These are phyloP conservation scores for Colletotrichum shisoi DNA, from an alignment of 2,329 filamentous ascomycete species.

Conservation along the genomic window DNA sequence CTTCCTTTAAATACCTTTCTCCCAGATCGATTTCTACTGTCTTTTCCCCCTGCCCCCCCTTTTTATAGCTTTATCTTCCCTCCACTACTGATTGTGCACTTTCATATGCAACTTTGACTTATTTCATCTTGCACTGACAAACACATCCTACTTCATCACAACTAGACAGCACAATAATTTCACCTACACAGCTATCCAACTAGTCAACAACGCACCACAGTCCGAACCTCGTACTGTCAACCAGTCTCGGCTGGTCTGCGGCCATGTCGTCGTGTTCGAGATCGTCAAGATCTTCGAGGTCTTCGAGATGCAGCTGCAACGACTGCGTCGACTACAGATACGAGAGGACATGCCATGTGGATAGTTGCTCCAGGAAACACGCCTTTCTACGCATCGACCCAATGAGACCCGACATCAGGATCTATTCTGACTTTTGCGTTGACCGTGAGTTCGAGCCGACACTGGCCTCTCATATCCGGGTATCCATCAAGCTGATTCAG, in stretches of 20 bases:
- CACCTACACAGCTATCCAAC: not conserved
- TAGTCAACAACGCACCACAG: not conserved
- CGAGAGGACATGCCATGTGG: constrained; percentile 23
- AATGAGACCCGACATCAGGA: constrained; percentile 8
- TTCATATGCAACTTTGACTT: not conserved
- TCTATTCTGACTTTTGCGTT: constrained; percentile 36
- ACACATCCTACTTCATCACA: not conserved
- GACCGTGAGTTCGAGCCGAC: constrained; percentile 14
- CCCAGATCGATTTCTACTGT: constrained; percentile 16
- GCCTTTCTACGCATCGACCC: constrained; percentile 30
- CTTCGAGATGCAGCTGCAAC: constrained; percentile 4
- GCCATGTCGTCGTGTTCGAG: not conserved
- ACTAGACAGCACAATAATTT: too few relatives aligned
- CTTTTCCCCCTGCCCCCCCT: not conserved
- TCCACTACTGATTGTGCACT: not conserved
- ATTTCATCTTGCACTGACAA: not conserved
- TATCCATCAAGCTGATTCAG: not conserved
- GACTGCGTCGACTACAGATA: constrained; percentile 14
- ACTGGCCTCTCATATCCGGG: rapidly evolving
- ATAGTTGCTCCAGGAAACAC: constrained; percentile 33
- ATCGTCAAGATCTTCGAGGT: constrained; percentile 8
- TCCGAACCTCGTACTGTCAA: not conserved
- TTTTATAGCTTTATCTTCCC: constrained; percentile 1
- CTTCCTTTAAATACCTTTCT: constrained; percentile 7
- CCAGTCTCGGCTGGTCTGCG: not conserved